Percentiles rank a stretch among this genome's conserved stretches.
Evolutionary conservation across 805 yeast genomes (phyloP).

Genomic region (Kregervanrija delftensis): DNA sequence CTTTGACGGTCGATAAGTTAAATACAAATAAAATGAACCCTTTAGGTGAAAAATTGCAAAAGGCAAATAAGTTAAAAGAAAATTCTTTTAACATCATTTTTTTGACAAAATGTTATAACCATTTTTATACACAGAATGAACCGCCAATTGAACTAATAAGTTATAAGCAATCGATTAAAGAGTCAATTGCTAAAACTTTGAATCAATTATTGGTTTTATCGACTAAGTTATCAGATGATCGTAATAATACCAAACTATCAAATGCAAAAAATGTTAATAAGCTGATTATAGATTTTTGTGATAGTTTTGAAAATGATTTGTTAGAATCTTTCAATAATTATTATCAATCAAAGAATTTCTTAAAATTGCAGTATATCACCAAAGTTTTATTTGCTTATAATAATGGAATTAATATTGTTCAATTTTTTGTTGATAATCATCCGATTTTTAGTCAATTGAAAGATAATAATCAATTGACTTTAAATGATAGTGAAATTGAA

Average conservation of each 20-base stretch:
- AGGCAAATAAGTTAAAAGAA: slow-evolving; percentile 65
- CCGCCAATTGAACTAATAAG: slow-evolving; percentile 51
- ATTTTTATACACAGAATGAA: slow-evolving; percentile 55
- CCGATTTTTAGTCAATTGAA: slow-evolving; percentile 52
- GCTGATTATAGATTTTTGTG: slow-evolving; percentile 64
- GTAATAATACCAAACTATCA: slow-evolving; percentile 31
- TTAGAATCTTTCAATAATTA: slow-evolving; percentile 66
- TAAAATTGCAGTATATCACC: slow-evolving; percentile 71
- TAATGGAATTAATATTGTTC: slow-evolving; percentile 77
- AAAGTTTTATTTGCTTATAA: slow-evolving; percentile 71
- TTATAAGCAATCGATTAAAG: slow-evolving; percentile 13
- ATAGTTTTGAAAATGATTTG: slow-evolving; percentile 65
- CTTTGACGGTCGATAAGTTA: slow-evolving; percentile 47
- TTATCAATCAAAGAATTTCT: slow-evolving; percentile 60
- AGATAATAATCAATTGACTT: slow-evolving; percentile 15
- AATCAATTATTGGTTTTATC: slow-evolving; percentile 61
- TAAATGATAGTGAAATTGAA: slow-evolving; percentile 16
- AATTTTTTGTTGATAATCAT: slow-evolving; percentile 74
- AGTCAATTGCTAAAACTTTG: slow-evolving; percentile 60
- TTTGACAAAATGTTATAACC: slow-evolving; percentile 68
- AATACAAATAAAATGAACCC: slow-evolving; percentile 54
- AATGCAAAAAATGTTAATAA: slow-evolving; percentile 29
- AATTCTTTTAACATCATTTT: slow-evolving; percentile 66
- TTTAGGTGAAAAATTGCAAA: slow-evolving; percentile 59
- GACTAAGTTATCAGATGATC: slow-evolving; percentile 49